These are phyloP conservation scores for Neckera pumila DNA, from an alignment of 225 moss, liverwort and hornwort species.

Conservation along the genomic window DNA sequence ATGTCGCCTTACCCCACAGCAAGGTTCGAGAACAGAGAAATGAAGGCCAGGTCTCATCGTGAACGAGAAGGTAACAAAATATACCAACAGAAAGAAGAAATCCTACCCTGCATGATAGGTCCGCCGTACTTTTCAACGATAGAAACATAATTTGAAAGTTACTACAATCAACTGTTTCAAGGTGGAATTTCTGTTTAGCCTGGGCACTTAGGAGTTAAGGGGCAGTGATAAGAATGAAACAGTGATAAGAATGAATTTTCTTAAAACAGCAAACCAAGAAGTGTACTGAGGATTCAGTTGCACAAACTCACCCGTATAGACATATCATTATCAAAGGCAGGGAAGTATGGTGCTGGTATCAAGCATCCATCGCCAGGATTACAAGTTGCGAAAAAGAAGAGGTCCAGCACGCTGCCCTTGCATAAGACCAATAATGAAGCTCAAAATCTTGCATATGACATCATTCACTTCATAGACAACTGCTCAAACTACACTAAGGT, in stretches of 20 bases:
- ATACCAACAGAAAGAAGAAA: neutral
- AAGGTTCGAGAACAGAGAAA: neutral
- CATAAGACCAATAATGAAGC: neutral
- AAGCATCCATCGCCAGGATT: conserved; percentile 79
- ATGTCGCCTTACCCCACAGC: neutral
- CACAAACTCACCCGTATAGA: conserved; percentile 61
- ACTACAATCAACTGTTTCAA: neutral
- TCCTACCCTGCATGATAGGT: neutral
- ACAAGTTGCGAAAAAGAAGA: conserved; percentile 95
- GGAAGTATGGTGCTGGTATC: conserved; percentile 97
- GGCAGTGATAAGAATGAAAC: neutral
- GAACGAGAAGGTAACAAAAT: neutral
- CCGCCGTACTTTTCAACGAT: neutral
- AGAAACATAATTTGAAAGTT: neutral
- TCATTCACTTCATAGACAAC: neutral
- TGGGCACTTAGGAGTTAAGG: neutral
- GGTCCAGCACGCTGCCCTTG: conserved; percentile 71
- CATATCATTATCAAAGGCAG: conserved; percentile 99
- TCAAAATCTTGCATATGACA: neutral
- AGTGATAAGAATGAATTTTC: neutral
- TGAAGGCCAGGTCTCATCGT: neutral
- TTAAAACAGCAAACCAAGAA: neutral
- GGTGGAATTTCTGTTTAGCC: neutral
- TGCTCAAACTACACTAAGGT: neutral
- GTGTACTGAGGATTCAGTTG: conserved; percentile 3